Conservation (phyloP, 2,329 filamentous ascomycete species). For the Calonectria honghensis region DNA sequence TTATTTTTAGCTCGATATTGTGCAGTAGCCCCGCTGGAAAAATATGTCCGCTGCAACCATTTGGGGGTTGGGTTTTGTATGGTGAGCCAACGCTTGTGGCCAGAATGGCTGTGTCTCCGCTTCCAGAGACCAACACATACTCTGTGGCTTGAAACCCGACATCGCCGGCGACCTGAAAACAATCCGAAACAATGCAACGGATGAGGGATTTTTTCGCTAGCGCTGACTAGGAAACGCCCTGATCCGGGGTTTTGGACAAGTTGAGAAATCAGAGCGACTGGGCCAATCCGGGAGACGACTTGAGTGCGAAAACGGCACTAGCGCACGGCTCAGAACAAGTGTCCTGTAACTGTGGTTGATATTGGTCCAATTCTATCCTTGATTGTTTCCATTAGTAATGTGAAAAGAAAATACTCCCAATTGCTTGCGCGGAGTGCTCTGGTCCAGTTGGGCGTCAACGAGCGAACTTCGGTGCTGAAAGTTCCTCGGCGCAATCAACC, state of each 20-base stretch:
- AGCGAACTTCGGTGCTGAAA: not conserved
- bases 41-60: too few species aligned
- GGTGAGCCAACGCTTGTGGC: not conserved
- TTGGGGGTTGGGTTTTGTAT: too few species aligned
- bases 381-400: not conserved
- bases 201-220: slow-evolving; percentile 4
- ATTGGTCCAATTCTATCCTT: not conserved
- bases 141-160: not conserved
- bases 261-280: not conserved
- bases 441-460: not conserved
- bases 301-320: not conserved
- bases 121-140: not conserved
- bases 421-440: not conserved
- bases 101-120: not conserved
- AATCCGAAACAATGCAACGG: not conserved
- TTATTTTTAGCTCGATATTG: too few species aligned
- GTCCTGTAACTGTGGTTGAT: not conserved
- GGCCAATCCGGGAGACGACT: not conserved
- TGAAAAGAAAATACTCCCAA: not conserved
- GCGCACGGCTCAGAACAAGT: not conserved
- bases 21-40: too few species aligned
- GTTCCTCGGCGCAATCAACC: not conserved
- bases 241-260: not conserved
- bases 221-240: not conserved
- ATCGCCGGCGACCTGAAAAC: not conserved